Evolutionary conservation across 139 green algal species (phyloP).

Genomic region (Chlamydomonas applanata): DNA sequence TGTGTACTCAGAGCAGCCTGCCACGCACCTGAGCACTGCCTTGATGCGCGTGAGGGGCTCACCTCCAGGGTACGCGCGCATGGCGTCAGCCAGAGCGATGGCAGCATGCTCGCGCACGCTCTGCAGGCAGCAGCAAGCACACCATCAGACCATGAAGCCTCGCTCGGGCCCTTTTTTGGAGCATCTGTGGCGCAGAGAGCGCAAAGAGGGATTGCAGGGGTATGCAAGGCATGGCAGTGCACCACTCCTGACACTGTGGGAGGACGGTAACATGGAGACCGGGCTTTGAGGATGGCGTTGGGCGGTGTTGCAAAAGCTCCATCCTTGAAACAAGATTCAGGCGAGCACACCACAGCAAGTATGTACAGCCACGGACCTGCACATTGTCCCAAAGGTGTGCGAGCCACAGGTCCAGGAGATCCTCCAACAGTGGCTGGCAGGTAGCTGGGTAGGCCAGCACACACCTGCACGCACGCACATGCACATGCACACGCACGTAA

Average conservation of each 20-base stretch:
- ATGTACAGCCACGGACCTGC: constrained; percentile 4
- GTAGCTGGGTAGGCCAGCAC: constrained; percentile 65
- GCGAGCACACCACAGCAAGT: not conserved
- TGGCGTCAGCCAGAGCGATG: constrained; percentile 57
- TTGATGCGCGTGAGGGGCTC: constrained; percentile 46
- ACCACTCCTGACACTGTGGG: too few relatives aligned
- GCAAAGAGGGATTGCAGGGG: too few relatives aligned
- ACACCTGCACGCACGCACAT: constrained; percentile 30
- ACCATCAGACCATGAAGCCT: too few relatives aligned
- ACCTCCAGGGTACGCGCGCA: constrained; percentile 44
- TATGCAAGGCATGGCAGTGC: too few relatives aligned
- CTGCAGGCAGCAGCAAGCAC: constrained; percentile 47
- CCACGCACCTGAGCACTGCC: constrained; percentile 14
- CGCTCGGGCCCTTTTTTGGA: too few relatives aligned
- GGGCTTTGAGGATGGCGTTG: too few relatives aligned
- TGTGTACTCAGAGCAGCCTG: constrained; percentile 14
- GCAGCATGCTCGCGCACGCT: constrained; percentile 78
- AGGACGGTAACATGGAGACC: too few relatives aligned
- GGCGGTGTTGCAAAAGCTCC: too few relatives aligned
- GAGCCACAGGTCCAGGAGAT: constrained; percentile 79
- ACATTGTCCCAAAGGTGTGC: constrained; percentile 84
- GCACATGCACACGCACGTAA: too few relatives aligned
- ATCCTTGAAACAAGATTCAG: not conserved
- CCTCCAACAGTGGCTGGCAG: constrained; percentile 34
- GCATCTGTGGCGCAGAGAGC: too few relatives aligned